Percentiles rank a stretch among this genome's conserved stretches.
phyloP scores from a whole-genome alignment of 2,329 filamentous ascomycete species.

The Hypoxylon sp. region DNA sequence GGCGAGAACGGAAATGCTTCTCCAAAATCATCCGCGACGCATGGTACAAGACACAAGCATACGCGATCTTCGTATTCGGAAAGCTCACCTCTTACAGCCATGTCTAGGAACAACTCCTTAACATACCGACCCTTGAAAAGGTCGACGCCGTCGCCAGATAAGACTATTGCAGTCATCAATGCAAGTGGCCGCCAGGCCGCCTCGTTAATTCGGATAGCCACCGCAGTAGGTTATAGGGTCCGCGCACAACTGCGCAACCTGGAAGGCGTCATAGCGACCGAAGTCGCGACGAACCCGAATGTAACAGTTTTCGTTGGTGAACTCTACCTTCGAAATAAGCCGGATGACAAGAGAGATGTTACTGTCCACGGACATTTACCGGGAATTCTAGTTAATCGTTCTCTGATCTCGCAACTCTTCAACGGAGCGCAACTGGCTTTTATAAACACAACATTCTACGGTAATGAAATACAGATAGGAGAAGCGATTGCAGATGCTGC shows the following conservation, averaged over 20 bases:
- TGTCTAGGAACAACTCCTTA: constrained; percentile 71
- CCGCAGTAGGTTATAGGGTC: constrained; percentile 93
- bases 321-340: constrained; percentile 70
- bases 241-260: constrained; percentile 91
- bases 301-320: constrained; percentile 76
- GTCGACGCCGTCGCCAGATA: constrained; percentile 72
- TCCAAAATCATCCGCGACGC: constrained; percentile 45
- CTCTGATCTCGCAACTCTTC: constrained; percentile 84
- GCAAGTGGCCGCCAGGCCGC: constrained; percentile 95
- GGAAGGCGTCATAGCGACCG: constrained; percentile 88
- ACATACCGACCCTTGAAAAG: constrained; percentile 74
- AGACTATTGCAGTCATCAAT: constrained; percentile 95
- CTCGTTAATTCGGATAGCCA: constrained; percentile 93
- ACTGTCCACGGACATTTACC: constrained; percentile 76
- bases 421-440: constrained; percentile 89
- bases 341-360: constrained; percentile 72
- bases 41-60: constrained; percentile 68
- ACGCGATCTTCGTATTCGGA: constrained; percentile 74
- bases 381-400: constrained; percentile 77
- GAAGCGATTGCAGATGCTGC: constrained; percentile 90
- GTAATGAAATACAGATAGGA: constrained; percentile 92
- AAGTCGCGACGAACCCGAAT: constrained; percentile 85
- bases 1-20: constrained; percentile 50
- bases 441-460: constrained; percentile 98
- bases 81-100: constrained; percentile 65